Conservation (phyloP, 495 filamentous ascomycete species). For the Xeromyces bisporus region DNA sequence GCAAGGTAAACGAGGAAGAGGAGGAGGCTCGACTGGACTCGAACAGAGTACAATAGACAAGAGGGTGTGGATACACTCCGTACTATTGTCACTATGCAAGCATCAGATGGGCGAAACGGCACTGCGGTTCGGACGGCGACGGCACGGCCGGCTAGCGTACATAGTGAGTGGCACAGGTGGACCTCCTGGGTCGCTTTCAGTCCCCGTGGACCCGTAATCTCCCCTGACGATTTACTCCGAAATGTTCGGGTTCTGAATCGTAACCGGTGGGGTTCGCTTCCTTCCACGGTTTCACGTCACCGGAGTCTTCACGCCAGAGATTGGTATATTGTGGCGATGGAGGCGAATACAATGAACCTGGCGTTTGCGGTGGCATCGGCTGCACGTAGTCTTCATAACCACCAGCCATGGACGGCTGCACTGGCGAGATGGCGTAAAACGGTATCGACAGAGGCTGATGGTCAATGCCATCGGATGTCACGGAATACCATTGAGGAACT, state of each 20-base stretch:
- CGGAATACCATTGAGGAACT: constrained; percentile 18
- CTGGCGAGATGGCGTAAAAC: constrained; percentile 13
- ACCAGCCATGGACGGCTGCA: constrained; percentile 10
- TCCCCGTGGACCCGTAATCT: constrained; percentile 5
- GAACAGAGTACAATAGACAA: no score
- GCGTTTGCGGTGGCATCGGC: constrained; percentile 8
- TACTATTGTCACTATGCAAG: no score
- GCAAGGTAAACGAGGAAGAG: no score
- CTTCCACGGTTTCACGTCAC: constrained; percentile 17
- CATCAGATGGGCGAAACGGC: not conserved
- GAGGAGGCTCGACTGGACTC: no score
- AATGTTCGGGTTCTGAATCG: constrained; percentile 9
- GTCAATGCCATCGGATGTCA: constrained; percentile 16
- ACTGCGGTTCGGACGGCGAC: not conserved
- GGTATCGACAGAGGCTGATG: constrained; percentile 12
- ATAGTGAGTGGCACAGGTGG: not conserved
- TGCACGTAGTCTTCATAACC: constrained; percentile 13
- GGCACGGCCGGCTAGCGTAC: not conserved
- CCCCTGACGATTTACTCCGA: constrained; percentile 13
- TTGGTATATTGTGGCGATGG: constrained; percentile 7
- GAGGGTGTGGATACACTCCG: no score
- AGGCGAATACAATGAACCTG: constrained; percentile 8
- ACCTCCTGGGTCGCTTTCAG: not conserved
- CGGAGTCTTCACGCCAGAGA: constrained; percentile 9
- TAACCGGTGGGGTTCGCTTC: constrained; percentile 18